Percentiles rank a stretch among this genome's conserved stretches.
These are phyloP conservation scores for Schizochytrium sp. DNA, from an alignment of 108 stramenopile genomes.

Conservation along the genomic window DNA sequence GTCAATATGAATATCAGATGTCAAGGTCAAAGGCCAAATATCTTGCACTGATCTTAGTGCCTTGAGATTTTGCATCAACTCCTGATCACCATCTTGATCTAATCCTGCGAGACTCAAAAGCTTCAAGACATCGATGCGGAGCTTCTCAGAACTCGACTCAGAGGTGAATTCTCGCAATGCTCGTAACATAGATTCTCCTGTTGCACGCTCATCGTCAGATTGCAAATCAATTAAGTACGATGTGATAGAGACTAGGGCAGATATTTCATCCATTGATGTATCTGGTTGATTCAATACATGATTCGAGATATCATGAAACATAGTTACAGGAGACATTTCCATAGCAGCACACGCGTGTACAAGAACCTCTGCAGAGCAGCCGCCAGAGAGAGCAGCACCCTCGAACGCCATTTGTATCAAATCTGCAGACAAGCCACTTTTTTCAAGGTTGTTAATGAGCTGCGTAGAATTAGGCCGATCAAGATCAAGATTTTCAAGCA, in stretches of 20 bases:
- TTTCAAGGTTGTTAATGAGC: neutral
- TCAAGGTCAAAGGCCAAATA: neutral
- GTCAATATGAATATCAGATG: neutral
- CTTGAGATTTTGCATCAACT: neutral
- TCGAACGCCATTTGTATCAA: neutral
- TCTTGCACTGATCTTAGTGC: conserved; percentile 17
- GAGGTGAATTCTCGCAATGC: neutral
- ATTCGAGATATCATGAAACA: neutral
- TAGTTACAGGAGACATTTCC: neutral
- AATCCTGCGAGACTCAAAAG: neutral
- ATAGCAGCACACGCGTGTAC: neutral
- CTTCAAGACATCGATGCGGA: neutral
- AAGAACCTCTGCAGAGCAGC: neutral
- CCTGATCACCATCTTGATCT: conserved; percentile 49
- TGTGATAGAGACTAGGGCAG: neutral
- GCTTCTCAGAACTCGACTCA: neutral
- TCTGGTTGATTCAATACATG: neutral
- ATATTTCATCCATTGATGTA: neutral
- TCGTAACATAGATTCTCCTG: conserved; percentile 21
- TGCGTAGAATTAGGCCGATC: neutral
- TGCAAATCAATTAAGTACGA: neutral
- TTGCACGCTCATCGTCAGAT: neutral
- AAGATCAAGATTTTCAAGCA: neutral
- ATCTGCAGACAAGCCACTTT: neutral
- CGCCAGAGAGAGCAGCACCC: neutral